Evolutionary conservation across 108 stramenopile genomes (phyloP), one percentile per base, ranked within the genome.

Genomic region (Thalassiosira profunda): DNA sequence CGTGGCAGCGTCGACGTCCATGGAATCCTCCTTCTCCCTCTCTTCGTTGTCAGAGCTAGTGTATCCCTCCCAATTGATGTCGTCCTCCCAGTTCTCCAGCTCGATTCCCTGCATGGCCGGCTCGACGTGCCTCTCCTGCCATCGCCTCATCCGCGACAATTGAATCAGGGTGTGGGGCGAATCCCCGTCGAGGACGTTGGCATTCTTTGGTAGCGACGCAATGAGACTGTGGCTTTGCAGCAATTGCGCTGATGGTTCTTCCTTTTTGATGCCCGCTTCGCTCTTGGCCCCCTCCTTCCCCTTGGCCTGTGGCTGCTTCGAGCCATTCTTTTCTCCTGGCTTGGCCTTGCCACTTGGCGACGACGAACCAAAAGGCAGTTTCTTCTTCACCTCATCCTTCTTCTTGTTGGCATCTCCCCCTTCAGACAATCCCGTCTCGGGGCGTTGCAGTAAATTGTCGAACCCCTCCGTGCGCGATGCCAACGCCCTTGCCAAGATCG

Each of bases 1-100:
- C 41, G 17, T 34, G 17, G 9, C 48, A 29, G 46, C 51, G 25
- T 64, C 40, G 46, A 30, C 48, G 41, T 51, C 36, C 49, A 0
- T 25, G 20, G n/a, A 25, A 37, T 69, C 56, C 33, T 49, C 55
- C 2, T 30, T 55, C 37, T 58, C 14, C 4, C 18, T 30, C 41
- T 59, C 11, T 4, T 58, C 59, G 0, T 70, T 25, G 6, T 77
- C 53, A 51, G 60, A 52, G 24, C 47, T 61, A 23, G 67, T 74
- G 35, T 63, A 84, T 29, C 88, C 91, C 37, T 84, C 83, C 94
- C 94, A 95, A 55, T 90, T 63, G 40, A 95, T 91, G 40, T 84
- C 70, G 26, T 73, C 72, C 70, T 95, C 94, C 94, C 94, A 95
- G 61, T 95, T 79, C 8, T 77, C 85, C 21, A 92, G 60, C 52